These are phyloP conservation scores for Ceratobasidium sp. DNA, from an alignment of 1,284 basidiomycete genomes.

Conservation along the genomic window DNA sequence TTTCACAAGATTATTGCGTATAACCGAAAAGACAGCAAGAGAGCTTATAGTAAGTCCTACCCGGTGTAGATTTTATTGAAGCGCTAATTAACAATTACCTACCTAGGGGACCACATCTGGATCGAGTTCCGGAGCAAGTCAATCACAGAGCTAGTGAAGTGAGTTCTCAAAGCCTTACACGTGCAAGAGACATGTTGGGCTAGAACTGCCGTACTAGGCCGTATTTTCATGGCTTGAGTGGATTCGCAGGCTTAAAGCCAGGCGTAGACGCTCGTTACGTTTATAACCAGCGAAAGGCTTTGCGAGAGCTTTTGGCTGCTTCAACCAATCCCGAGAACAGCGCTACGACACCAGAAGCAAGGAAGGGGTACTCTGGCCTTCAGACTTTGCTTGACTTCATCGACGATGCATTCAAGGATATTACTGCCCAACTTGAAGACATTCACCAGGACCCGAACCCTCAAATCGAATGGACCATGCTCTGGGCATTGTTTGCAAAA, in stretches of 20 bases:
- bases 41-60: too few species aligned
- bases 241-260: neutral
- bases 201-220: neutral
- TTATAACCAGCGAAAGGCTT: slow-evolving; percentile 6
- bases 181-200: too few species aligned
- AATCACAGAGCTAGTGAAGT: too few species aligned
- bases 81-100: too few species aligned
- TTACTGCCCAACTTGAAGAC: neutral
- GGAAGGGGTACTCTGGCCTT: neutral
- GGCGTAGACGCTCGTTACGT: slow-evolving; percentile 15
- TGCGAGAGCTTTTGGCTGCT: neutral
- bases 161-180: too few species aligned
- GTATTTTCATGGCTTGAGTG: neutral
- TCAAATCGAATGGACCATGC: neutral
- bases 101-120: too few species aligned
- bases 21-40: too few species aligned
- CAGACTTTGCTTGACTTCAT: neutral
- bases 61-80: too few species aligned
- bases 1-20: too few species aligned
- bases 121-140: too few species aligned
- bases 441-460: neutral
- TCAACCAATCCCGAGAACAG: neutral
- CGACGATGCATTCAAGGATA: neutral
- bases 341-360: neutral
- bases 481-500: slow-evolving; percentile 11